phyloP scores from a whole-genome alignment of 352 stramenopile species.

The Phytophthora chlamydospora region DNA sequence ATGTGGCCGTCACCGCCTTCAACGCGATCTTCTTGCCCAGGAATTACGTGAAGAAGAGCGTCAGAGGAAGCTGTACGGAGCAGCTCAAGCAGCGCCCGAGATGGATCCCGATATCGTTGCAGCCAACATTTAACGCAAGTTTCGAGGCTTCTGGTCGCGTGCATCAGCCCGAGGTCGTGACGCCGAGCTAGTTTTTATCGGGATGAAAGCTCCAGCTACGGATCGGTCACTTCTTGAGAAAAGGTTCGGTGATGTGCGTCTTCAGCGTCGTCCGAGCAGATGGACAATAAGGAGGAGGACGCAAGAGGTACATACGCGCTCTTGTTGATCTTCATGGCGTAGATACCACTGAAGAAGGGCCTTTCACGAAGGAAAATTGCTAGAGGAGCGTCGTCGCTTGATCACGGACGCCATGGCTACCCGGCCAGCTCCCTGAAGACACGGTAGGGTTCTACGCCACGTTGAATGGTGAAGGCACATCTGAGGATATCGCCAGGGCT shows the following conservation, averaged over 20 bases:
- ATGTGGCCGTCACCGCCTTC: constrained; percentile 85
- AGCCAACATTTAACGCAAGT: constrained; percentile 91
- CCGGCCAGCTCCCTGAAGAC: constrained; percentile 88
- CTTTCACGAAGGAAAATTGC: constrained; percentile 92
- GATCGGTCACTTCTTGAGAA: constrained; percentile 73
- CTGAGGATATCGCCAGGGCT: constrained; percentile 51
- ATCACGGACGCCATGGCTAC: constrained; percentile 92
- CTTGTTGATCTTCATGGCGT: constrained; percentile 87
- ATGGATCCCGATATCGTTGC: constrained; percentile 94
- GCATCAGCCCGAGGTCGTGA: constrained; percentile 76
- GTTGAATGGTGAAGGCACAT: constrained; percentile 42
- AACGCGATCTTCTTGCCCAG: constrained; percentile 85
- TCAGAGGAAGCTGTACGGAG: constrained; percentile 78
- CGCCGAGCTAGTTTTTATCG: constrained; percentile 92
- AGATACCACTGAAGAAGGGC: constrained; percentile 87
- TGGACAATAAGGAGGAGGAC: constrained; percentile 91
- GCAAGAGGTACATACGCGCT: constrained; percentile 91
- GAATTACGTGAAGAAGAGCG: constrained; percentile 88
- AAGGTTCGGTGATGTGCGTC: constrained; percentile 73
- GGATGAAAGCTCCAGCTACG: constrained; percentile 85
- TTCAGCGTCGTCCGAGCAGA: constrained; percentile 91
- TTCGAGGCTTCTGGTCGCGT: constrained; percentile 84
- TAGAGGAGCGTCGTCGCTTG: constrained; percentile 93
- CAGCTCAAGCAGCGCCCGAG: constrained; percentile 55
- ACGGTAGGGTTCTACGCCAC: constrained; percentile 88